These are phyloP conservation scores for Haplosporangium sp. DNA, from an alignment of 371 early-diverging fungal genomes.

Conservation along the genomic window DNA sequence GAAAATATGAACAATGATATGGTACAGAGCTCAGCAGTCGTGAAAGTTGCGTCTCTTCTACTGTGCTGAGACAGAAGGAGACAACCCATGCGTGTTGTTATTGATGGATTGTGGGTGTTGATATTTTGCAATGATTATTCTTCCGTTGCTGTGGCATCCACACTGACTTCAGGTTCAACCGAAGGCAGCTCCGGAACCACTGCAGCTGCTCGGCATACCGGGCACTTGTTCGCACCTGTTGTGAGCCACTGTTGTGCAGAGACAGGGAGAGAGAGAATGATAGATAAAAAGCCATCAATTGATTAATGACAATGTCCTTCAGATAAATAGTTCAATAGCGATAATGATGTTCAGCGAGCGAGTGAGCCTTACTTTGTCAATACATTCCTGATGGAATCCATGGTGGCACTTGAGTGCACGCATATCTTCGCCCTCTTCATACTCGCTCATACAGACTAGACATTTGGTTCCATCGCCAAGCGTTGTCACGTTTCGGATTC, in stretches of 20 bases:
- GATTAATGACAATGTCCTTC: not conserved
- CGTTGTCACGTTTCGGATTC: constrained; percentile 36
- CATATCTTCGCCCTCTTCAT: constrained; percentile 72
- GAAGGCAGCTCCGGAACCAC: constrained; percentile 27
- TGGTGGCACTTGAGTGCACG: constrained; percentile 80
- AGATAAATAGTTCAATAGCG: not conserved
- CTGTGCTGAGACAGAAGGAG: too few relatives aligned
- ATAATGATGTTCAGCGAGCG: not conserved
- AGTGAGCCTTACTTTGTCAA: constrained; percentile 65
- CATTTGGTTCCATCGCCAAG: constrained; percentile 56
- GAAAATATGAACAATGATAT: too few relatives aligned
- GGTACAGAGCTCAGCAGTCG: too few relatives aligned
- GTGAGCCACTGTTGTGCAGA: constrained; percentile 55
- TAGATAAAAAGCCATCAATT: not conserved
- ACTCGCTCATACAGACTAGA: constrained; percentile 77
- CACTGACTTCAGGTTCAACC: constrained; percentile 16
- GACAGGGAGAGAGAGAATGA: not conserved
- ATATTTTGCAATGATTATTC: constrained; percentile 6
- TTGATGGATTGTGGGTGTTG: not conserved
- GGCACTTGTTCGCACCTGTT: constrained; percentile 61
- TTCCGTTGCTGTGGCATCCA: constrained; percentile 4
- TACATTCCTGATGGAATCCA: constrained; percentile 84
- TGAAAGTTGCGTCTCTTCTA: too few relatives aligned
- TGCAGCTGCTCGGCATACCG: constrained; percentile 58
- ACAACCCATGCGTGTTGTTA: not conserved